These are phyloP conservation scores for Hanseniaspora lachancei DNA, from an alignment of 805 yeast species.

Conservation along the genomic window DNA sequence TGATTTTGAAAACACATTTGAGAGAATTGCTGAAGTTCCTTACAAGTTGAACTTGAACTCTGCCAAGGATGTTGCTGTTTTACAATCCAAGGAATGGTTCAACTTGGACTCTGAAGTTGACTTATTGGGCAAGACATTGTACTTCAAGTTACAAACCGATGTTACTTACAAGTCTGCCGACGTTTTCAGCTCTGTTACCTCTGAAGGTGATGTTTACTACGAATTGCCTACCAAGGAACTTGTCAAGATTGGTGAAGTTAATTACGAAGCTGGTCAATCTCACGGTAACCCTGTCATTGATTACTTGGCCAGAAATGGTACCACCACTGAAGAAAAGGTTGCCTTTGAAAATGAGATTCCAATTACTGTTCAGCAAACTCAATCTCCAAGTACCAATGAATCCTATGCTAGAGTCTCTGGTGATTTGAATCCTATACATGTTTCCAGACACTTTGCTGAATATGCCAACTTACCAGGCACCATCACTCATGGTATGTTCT, in stretches of 20 bases:
- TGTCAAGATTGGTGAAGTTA: slow-evolving; percentile 67
- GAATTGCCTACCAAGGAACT: slow-evolving; percentile 89
- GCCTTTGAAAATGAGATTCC: slow-evolving; percentile 84
- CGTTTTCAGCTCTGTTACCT: slow-evolving; percentile 65
- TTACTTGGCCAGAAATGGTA: slow-evolving; percentile 81
- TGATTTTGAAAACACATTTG: slow-evolving; percentile 87
- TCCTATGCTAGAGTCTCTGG: slow-evolving; percentile 96
- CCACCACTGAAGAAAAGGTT: slow-evolving; percentile 86
- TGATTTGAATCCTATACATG: slow-evolving; percentile 97
- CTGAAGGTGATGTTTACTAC: slow-evolving; percentile 71
- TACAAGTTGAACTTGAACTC: slow-evolving; percentile 60
- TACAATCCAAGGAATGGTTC: slow-evolving; percentile 96
- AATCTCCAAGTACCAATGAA: slow-evolving; percentile 92
- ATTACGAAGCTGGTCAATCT: slow-evolving; percentile 80
- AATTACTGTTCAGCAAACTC: slow-evolving; percentile 44
- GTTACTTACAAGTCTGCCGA: slow-evolving; percentile 65
- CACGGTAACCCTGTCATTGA: slow-evolving; percentile 97
- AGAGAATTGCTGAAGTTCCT: slow-evolving; percentile 75
- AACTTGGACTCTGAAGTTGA: slow-evolving; percentile 60
- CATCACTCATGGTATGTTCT: slow-evolving; percentile 98
- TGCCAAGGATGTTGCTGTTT: slow-evolving; percentile 81
- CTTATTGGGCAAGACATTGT: slow-evolving; percentile 63
- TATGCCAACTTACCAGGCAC: slow-evolving; percentile 94
- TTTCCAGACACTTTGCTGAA: slow-evolving; percentile 82
- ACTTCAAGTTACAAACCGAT: slow-evolving; percentile 78